These are phyloP conservation scores for Mitragyna speciosa DNA, from an alignment of 257 asterid species.

Conservation along the genomic window DNA sequence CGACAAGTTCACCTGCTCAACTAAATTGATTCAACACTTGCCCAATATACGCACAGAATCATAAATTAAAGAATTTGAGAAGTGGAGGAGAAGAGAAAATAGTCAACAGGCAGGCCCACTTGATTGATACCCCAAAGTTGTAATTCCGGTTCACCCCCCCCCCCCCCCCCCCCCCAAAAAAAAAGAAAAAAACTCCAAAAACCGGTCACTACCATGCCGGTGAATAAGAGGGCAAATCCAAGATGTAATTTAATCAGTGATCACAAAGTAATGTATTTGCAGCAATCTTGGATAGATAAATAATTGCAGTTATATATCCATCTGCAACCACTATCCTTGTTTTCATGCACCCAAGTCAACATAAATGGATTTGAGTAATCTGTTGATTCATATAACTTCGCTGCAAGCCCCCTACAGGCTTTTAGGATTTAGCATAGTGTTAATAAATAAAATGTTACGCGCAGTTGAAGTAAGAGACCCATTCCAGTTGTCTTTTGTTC, in stretches of 20 bases:
- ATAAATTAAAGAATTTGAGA: too few species aligned
- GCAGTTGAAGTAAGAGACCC: neutral
- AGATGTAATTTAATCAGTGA: neutral
- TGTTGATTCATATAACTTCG: constrained; percentile 16
- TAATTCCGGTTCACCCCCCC: neutral
- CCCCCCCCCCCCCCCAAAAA: too few species aligned
- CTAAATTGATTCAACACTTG: neutral
- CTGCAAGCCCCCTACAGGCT: neutral
- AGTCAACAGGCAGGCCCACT: constrained; percentile 9
- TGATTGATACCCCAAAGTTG: neutral
- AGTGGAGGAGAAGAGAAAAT: neutral
- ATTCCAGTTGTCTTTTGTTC: constrained; percentile 37
- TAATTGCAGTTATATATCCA: neutral
- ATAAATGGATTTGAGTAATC: constrained; percentile 21
- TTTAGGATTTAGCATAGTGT: neutral
- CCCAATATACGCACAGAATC: too few species aligned
- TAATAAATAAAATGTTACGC: neutral
- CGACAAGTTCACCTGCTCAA: neutral
- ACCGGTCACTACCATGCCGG: neutral
- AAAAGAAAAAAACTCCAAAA: too few species aligned
- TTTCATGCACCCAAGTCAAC: constrained; percentile 57
- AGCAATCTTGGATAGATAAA: neutral
- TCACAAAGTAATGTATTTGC: neutral
- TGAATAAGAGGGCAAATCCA: neutral
- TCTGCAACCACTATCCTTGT: constrained; percentile 50